A percentile compares a stretch with the other conserved stretches of the same genome.
phyloP scores from a whole-genome alignment of 2,329 filamentous ascomycete genomes.

The Ceratocystis ficicola region DNA sequence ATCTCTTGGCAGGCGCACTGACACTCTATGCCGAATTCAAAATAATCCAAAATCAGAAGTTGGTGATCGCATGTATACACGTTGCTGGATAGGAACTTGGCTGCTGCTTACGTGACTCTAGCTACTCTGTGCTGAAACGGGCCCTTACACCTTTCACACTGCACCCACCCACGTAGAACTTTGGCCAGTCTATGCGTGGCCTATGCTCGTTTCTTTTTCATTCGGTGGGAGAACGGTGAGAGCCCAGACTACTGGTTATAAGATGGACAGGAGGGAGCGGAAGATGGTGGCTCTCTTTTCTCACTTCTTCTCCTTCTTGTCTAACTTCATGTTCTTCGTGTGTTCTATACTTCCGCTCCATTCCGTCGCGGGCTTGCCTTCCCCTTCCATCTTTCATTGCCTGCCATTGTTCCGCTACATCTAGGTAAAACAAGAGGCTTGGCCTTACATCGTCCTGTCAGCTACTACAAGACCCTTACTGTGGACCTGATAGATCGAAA shows the following conservation, averaged over 20 bases:
- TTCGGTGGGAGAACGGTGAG: neutral
- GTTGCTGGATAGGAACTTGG: neutral
- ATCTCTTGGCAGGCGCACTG: neutral
- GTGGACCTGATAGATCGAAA: neutral
- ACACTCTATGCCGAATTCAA: neutral
- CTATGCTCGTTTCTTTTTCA: neutral
- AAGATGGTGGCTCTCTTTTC: neutral
- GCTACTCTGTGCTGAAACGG: slow-evolving; percentile 1
- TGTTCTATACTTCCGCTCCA: neutral
- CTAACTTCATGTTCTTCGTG: neutral
- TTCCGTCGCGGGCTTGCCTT: neutral
- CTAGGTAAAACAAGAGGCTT: neutral
- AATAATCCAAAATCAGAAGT: neutral
- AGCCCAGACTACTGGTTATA: neutral
- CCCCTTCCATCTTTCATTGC: neutral
- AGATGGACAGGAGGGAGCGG: neutral
- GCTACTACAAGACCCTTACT: neutral
- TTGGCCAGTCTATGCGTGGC: neutral
- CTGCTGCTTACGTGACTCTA: neutral
- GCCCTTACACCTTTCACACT: neutral
- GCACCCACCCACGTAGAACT: neutral
- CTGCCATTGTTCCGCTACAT: too few relatives aligned
- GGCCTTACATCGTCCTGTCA: neutral
- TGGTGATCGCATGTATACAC: neutral
- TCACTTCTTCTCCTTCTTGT: neutral